Percentiles rank a stretch among this genome's conserved stretches.
Conservation (phyloP, 148 eudicot genomes). For the Hydrangea macrophylla region DNA sequence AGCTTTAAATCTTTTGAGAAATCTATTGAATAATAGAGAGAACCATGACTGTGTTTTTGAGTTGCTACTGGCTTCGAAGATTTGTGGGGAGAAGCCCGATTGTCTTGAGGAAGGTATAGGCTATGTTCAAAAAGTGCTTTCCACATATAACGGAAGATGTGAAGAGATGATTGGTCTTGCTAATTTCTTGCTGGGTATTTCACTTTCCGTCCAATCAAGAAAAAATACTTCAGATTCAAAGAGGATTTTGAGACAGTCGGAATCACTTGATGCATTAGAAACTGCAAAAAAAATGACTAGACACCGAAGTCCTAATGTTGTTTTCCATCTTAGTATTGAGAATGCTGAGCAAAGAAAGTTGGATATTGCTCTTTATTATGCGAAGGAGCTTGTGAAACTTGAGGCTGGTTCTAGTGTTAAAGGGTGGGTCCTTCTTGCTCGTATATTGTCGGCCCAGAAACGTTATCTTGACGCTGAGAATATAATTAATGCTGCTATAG, state of each 20-base stretch:
- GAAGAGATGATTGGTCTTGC: conserved; percentile 40
- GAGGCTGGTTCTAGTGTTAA: conserved; percentile 59
- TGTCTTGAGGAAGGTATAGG: conserved; percentile 40
- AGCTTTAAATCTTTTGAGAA: conserved; percentile 54
- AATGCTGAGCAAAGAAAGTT: conserved; percentile 90
- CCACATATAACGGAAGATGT: conserved; percentile 32
- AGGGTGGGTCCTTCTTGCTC: conserved; percentile 80
- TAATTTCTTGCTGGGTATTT: conserved; percentile 53
- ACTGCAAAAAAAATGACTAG: conserved; percentile 38
- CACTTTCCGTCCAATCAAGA: conserved; percentile 49
- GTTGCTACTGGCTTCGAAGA: conserved; percentile 53
- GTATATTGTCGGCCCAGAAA: conserved; percentile 79
- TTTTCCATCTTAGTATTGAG: conserved; percentile 68
- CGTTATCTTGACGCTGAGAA: conserved; percentile 62
- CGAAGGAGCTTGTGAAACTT: conserved; percentile 53
- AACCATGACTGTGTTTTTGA: conserved; percentile 34
- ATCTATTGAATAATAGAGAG: conserved; percentile 47
- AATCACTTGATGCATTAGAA: conserved; percentile 59
- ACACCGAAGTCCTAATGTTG: conserved; percentile 32
- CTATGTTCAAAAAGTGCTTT: conserved; percentile 32
- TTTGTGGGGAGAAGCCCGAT: conserved; percentile 28
- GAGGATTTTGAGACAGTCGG: conserved; percentile 47
- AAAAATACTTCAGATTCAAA: conserved; percentile 43
- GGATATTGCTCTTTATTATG: conserved; percentile 72
- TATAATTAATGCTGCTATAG: conserved; percentile 70